Evolutionary conservation across 2,329 filamentous ascomycete genomes (phyloP).

Genomic region (Xylariales sp.): DNA sequence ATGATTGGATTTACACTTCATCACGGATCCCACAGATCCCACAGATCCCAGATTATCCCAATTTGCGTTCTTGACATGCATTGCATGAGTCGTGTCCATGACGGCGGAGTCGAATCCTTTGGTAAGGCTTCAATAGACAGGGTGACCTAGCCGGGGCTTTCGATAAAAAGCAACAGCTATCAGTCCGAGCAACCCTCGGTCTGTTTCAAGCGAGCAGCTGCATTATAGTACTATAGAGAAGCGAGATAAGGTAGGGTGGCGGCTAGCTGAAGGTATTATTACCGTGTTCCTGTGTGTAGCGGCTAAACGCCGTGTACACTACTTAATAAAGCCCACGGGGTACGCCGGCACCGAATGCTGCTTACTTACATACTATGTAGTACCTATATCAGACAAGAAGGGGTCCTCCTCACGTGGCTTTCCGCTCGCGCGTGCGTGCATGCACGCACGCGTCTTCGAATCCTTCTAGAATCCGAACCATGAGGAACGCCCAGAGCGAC

Average conservation of each 20-base stretch:
- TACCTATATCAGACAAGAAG: neutral
- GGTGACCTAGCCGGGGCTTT: neutral
- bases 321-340: neutral
- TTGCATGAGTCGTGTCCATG: neutral
- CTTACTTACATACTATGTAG: too few species aligned
- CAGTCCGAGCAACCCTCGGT: neutral
- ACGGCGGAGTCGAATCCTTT: conserved; percentile 6
- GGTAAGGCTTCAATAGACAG: conserved; percentile 1
- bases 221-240: too few species aligned
- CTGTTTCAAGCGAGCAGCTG: neutral
- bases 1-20: too few species aligned
- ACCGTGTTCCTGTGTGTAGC: conserved; percentile 34
- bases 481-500: neutral
- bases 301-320: conserved; percentile 14
- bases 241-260: neutral
- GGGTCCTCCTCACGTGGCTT: conserved; percentile 1
- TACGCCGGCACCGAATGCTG: too few species aligned
- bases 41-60: too few species aligned
- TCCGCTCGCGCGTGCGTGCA: neutral
- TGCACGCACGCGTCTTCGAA: conserved; percentile 8
- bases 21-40: neutral
- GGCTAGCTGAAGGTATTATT: conserved; percentile 11
- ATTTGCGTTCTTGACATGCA: neutral
- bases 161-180: neutral
- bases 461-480: conserved; percentile 18